Percentiles rank a stretch among this genome's conserved stretches.
Evolutionary conservation across 2,329 filamentous ascomycete genomes (phyloP).

Genomic region (Triangularia setosa): DNA sequence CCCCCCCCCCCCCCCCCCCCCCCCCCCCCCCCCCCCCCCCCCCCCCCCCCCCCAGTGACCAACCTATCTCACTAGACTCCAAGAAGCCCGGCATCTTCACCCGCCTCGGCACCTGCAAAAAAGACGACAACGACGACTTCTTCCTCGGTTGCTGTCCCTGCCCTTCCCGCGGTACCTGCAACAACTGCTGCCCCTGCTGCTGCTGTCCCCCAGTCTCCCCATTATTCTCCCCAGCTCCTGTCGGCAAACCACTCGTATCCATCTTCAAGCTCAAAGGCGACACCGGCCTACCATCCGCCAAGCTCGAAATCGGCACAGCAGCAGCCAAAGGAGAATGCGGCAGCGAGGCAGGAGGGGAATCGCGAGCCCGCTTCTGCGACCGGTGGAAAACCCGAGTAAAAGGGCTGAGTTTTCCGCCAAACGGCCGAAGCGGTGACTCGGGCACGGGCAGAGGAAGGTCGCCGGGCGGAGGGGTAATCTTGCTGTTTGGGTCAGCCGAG

Average conservation of each 20-base stretch:
- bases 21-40: too few relatives aligned
- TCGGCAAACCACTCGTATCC: constrained; percentile 10
- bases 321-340: constrained; percentile 25
- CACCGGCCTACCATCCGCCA: constrained; percentile 19
- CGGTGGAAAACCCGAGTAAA: constrained; percentile 30
- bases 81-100: constrained; percentile 47
- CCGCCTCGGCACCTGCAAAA: constrained; percentile 1
- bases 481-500: not conserved
- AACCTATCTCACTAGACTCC: constrained; percentile 44
- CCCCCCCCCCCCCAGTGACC: too few relatives aligned
- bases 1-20: too few relatives aligned
- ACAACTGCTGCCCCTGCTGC: not conserved
- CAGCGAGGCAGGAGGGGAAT: constrained; percentile 28
- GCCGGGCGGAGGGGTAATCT: constrained; percentile 18
- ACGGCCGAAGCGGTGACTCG: constrained; percentile 13
- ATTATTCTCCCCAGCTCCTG: not conserved
- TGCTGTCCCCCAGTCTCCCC: not conserved
- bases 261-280: constrained; percentile 24
- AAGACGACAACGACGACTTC: not conserved
- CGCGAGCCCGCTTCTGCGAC: constrained; percentile 30
- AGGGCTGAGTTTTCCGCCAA: constrained; percentile 24
- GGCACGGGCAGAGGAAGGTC: constrained; percentile 16
- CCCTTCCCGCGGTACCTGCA: not conserved
- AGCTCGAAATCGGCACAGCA: constrained; percentile 8
- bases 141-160: not conserved